Conservation (phyloP, 306 rosid species). For the Crotalaria pallida region DNA sequence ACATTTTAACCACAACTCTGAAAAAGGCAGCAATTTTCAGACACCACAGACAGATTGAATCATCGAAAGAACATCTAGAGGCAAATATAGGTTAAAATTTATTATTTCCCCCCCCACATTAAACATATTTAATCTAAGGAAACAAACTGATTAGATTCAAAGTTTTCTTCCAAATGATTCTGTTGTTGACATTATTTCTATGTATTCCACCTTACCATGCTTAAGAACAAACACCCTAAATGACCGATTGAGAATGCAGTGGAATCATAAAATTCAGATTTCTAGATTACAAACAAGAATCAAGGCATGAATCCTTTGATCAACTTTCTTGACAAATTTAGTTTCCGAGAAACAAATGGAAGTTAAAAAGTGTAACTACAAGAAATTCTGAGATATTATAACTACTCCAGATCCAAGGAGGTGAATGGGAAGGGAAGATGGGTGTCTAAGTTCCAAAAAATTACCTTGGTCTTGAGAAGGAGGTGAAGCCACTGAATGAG, state of each 20-base stretch:
- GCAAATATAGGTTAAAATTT: neutral
- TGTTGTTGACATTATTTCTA: neutral
- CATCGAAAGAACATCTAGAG: slow-evolving; percentile 9
- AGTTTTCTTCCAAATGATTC: neutral
- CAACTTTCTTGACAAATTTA: slow-evolving; percentile 14
- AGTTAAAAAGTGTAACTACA: neutral
- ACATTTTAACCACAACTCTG: neutral
- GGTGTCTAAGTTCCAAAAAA: slow-evolving; percentile 6
- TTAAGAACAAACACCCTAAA: neutral
- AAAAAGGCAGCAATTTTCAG: neutral
- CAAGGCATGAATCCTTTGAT: neutral
- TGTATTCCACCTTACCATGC: neutral
- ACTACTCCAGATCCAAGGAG: neutral
- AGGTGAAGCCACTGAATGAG: slow-evolving; percentile 54
- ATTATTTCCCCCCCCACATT: neutral
- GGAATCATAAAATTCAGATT: slow-evolving; percentile 6
- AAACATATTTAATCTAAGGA: neutral
- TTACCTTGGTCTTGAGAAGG: slow-evolving; percentile 73
- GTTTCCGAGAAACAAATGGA: slow-evolving; percentile 7
- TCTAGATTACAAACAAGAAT: neutral
- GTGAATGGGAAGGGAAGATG: neutral
- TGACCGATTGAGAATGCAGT: neutral
- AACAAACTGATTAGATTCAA: neutral
- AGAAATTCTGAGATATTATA: neutral
- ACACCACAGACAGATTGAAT: neutral